Percentiles rank a stretch among this genome's conserved stretches.
phyloP scores from a whole-genome alignment of 2,329 filamentous ascomycete species.

The Ascochyta viciae-villosae region DNA sequence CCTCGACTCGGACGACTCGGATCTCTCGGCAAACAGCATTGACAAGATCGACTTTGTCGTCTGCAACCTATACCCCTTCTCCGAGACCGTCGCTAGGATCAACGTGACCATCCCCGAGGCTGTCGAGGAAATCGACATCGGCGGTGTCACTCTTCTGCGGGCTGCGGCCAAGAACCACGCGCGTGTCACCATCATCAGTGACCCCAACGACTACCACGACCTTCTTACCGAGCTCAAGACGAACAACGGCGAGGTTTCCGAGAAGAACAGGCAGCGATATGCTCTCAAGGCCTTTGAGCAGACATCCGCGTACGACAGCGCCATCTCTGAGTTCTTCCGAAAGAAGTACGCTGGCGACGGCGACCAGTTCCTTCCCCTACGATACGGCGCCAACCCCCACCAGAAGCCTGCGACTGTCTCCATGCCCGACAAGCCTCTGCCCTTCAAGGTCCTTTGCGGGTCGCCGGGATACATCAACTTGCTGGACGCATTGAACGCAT shows the following conservation, averaged over 20 bases:
- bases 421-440: constrained; percentile 73
- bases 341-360: constrained; percentile 92
- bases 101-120: constrained; percentile 97
- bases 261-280: constrained; percentile 84
- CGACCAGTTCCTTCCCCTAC: constrained; percentile 80
- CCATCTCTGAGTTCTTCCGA: constrained; percentile 96
- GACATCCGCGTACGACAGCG: constrained; percentile 93
- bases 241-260: constrained; percentile 78
- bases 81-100: constrained; percentile 95
- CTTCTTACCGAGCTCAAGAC: constrained; percentile 92
- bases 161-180: constrained; percentile 98
- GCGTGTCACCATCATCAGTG: constrained; percentile 93
- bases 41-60: constrained; percentile 60
- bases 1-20: constrained; percentile 94
- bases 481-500: constrained; percentile 93
- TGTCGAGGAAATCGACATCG: constrained; percentile 98
- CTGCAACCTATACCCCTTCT: constrained; percentile 99
- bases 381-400: constrained; percentile 97
- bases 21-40: constrained; percentile 66
- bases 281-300: constrained; percentile 98
- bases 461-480: constrained; percentile 97
- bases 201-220: constrained; percentile 90
- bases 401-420: constrained; percentile 95
- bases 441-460: constrained; percentile 93
- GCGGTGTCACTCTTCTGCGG: constrained; percentile 90